phyloP scores from a whole-genome alignment of 2,329 filamentous ascomycete genomes.

The Aspergillus sp. region DNA sequence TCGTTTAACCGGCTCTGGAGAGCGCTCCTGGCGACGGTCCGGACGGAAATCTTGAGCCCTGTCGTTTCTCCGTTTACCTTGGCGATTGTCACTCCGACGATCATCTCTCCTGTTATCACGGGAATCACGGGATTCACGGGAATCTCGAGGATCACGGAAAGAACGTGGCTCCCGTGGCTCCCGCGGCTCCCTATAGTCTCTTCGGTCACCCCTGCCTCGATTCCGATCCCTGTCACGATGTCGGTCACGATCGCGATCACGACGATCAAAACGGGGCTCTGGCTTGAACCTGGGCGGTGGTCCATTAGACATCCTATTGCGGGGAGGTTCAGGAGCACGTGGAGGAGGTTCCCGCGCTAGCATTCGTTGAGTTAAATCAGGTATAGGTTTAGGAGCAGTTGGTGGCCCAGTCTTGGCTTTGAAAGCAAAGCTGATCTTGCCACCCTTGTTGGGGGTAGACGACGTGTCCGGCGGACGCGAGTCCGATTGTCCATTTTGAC shows the following conservation, averaged over 20 bases:
- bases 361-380: constrained; percentile 51
- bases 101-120: constrained; percentile 38
- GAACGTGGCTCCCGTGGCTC: constrained; percentile 22
- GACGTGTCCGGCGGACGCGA: constrained; percentile 55
- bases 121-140: constrained; percentile 17
- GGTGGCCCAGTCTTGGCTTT: constrained; percentile 70
- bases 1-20: constrained; percentile 51
- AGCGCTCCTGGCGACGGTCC: constrained; percentile 51
- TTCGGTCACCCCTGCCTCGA: constrained; percentile 33
- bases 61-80: constrained; percentile 40
- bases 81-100: constrained; percentile 41
- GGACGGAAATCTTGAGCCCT: constrained; percentile 32
- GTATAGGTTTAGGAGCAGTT: constrained; percentile 52
- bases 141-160: constrained; percentile 29
- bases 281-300: constrained; percentile 40
- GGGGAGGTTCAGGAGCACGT: constrained; percentile 33
- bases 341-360: constrained; percentile 41
- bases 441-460: constrained; percentile 53
- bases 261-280: constrained; percentile 42
- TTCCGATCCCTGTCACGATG: constrained; percentile 32
- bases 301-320: constrained; percentile 39
- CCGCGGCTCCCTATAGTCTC: constrained; percentile 33
- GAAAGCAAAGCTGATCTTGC: constrained; percentile 91
- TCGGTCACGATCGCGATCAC: constrained; percentile 39
- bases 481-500: constrained; percentile 56